Evolutionary conservation across 176 grass and related monocot species (phyloP), one percentile per base, ranked within the genome.

Genomic region (Tillandsia fasciculata): DNA sequence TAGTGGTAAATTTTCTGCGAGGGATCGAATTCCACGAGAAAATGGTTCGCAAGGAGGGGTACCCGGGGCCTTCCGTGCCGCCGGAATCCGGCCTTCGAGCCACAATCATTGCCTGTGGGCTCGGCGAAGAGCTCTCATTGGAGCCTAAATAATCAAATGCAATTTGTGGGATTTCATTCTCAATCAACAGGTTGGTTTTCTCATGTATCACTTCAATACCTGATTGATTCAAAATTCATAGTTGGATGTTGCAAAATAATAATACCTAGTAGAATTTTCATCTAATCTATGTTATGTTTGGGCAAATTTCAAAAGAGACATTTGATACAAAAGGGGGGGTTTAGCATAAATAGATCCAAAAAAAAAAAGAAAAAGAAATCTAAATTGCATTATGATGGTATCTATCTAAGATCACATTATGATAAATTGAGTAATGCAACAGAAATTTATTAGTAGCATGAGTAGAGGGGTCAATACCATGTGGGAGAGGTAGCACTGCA

Each of bases 1-100:
- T 96, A 96, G 47, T 96, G 86, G 72, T 84, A 96, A 64, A 96
- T 83, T 64, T 64, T 89, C 51, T 91, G 81, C 13, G 49, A 48
- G 0, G 92, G 78, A 72, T 96, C 83, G 33, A 96, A 89, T 9
- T 56, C 66, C 29, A 96, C 92, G 28, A 87, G 76, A 54, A 96
- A 96, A 79, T 96, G 92, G 26, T 96, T 96, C 27, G 88, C 92
- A 26, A 72, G 82, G 51, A 96, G 85, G 77, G 86, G 81, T 66
- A 96, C 85, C 7, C 57, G 12, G 11, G 56, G 12, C 92, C 92
- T 70, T 82, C 69, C 20, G 50, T 56, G 23, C 92, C 92, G 56
- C 92, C 92, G 0, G 53, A 49, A 29, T 96, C 92, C 27, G 92
- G 92, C 70, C 92, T 76, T 49, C 42, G 74, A 22, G 64, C 79